Evolutionary conservation across 768 basidiomycete genomes (phyloP), one percentile per base, ranked within the genome.

Genomic region (Calocera cornea): DNA sequence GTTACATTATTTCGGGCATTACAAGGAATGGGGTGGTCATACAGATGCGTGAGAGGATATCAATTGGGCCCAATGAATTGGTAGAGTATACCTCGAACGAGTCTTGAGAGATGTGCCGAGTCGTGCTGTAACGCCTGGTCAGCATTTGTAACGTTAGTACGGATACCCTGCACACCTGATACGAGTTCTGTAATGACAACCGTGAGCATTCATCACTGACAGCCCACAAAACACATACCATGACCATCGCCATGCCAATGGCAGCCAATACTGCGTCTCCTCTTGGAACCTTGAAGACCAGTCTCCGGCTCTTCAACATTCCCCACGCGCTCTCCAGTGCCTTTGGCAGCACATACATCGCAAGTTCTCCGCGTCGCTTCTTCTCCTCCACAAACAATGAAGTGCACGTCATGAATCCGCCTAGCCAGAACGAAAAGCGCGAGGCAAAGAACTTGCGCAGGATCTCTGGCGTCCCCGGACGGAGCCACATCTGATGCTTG

Each of bases 261-360:
- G 87, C 86, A 8, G 86, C 85, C 54, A 89, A 75, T 82, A 69
- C 86, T 84, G 54, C 64, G 36, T 78, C 76, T 24, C 78, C 79
- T 36, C 75, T 77, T 0, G 76, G 79, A 1, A 77, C 77, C 68
- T 76, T 74, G 22, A 77, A 78, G 5, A 94, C 88, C 77, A 84
- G 85, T 1, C 89, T 88, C 69, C 86, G 84, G 16, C 89, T 88
- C 29, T 89, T 77, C 10, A 87, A 84, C 73, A 86, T 85, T 0
- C 87, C 80, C 94, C 93, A 97, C n/a, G 84, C 84, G 66, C 90
- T 91, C 79, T 98, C 94, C 38, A 98, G 75, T 0, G 85, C 91
- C 75, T 93, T 91, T 2, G 95, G 95, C 29, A 97, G 77, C 1
- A 87, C 88, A 74, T 89, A 93, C 92, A 93, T 91, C 69, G 94